Percentiles rank a stretch among this genome's conserved stretches.
Conservation (phyloP, 139 green algal genomes). For the Pedinophyceae sp. region DNA sequence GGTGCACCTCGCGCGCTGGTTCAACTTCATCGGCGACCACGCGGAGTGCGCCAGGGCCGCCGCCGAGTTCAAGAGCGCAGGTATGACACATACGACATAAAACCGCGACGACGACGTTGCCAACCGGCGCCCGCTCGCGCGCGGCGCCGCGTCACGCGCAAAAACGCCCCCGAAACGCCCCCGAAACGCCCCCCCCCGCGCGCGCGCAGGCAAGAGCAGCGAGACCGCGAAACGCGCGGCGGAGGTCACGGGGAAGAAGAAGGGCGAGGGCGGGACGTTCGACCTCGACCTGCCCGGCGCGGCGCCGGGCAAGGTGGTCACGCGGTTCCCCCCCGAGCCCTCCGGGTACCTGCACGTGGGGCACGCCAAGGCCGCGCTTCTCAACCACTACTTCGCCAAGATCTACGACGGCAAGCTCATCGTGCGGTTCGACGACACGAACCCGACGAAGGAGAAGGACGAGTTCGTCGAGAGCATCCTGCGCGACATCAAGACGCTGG, state of each 20-base stretch:
- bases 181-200: too few relatives aligned
- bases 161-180: too few relatives aligned
- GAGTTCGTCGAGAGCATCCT: conserved; percentile 96
- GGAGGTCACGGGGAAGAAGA: conserved; percentile 10
- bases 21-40: too few relatives aligned
- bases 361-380: conserved; percentile 81
- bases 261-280: conserved; percentile 26
- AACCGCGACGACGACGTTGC: not conserved
- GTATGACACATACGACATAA: too few relatives aligned
- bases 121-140: too few relatives aligned
- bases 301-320: conserved; percentile 76
- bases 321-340: conserved; percentile 93
- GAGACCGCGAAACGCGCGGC: conserved; percentile 10
- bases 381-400: conserved; percentile 87
- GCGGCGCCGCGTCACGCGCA: too few relatives aligned
- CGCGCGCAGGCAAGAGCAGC: too few relatives aligned
- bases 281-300: conserved; percentile 70
- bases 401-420: conserved; percentile 79
- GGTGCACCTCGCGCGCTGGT: too few relatives aligned
- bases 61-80: too few relatives aligned
- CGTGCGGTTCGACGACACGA: conserved; percentile 98
- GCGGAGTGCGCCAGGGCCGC: too few relatives aligned
- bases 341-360: conserved; percentile 89
- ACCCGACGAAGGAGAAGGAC: conserved; percentile 96
- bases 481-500: conserved; percentile 65